Base-by-base conservation (phyloP, 345 rosid species). In the Melaleuca quinquenervia region DNA sequence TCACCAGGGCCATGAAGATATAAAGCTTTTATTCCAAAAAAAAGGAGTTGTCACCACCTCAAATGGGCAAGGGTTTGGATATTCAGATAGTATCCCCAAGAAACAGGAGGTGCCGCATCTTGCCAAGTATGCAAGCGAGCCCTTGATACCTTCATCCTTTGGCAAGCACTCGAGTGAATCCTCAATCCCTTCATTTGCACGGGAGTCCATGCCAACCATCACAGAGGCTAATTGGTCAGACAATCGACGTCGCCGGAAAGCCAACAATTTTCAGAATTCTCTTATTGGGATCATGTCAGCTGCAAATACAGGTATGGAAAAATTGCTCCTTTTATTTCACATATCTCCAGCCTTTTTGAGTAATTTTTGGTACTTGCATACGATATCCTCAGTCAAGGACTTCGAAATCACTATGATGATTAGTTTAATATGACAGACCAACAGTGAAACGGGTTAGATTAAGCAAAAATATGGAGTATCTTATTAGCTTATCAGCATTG, bases 1-100 rank as follows among this genome's bases (percentile, higher is more conserved):
- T 51, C 98, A 96, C 53, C 98, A 95, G 90, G 98, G 98, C 48
- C 92, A 91, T 36, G 98, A 95, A 88, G 95, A 95, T 15, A 93
- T 96, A 85, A 87, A 90, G 55, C 29, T 52, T 16, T 62, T 96
- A 84, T 88, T 95, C 51, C 10, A 85, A 50, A 48, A 50, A 26
- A 55, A 18, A 20, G 29, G n/a, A 16, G 36, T 14, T 22, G 56
- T 54, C 86, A n/a, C 78, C 45, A 8, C 7, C 26, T 27, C 84
- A 18, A 48, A 18, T 21, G 52, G 83, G 78, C 85, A 54, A 70
- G 83, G 84, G 44, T 54, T 20, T 48, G 82, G 76, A 83, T 85
- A 82, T 52, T 32, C 70, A 51, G 84, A 84, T 5, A 60, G 50
- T 84, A 74, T 87, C 50, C 90, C 88, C 24, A 86, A 26, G 60